Evolutionary conservation across 2,329 filamentous ascomycete species (phyloP).

Genomic region (Aspergillus pseudoglaucus): DNA sequence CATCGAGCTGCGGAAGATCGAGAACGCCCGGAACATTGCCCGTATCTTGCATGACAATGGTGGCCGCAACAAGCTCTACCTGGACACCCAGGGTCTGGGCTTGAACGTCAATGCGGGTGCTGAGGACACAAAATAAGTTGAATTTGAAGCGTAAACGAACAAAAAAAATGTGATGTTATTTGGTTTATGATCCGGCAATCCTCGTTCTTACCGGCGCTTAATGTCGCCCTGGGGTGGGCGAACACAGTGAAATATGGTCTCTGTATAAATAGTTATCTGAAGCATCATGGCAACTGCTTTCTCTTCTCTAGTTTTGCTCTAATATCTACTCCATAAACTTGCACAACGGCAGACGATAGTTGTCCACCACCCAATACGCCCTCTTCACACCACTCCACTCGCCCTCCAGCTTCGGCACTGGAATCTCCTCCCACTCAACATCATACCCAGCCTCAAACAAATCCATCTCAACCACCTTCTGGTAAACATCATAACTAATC

Average conservation of each 20-base stretch:
- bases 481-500: slow-evolving; percentile 95
- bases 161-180: slow-evolving; percentile 1
- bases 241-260: slow-evolving; percentile 14
- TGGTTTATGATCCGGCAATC: slow-evolving; percentile 3
- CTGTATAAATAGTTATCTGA: slow-evolving; percentile 33
- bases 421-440: slow-evolving; percentile 73
- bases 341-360: slow-evolving; percentile 41
- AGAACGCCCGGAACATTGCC: slow-evolving; percentile 91
- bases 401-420: slow-evolving; percentile 65
- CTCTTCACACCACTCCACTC: slow-evolving; percentile 86
- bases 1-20: slow-evolving; percentile 94
- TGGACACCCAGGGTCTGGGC: slow-evolving; percentile 85
- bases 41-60: slow-evolving; percentile 75
- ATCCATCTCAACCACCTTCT: slow-evolving; percentile 85
- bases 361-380: slow-evolving; percentile 80
- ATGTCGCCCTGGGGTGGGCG: slow-evolving; percentile 12
- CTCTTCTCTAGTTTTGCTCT: slow-evolving; percentile 23
- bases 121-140: slow-evolving; percentile 26
- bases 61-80: slow-evolving; percentile 85
- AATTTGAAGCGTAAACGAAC: neutral
- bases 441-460: slow-evolving; percentile 83
- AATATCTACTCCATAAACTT: slow-evolving; percentile 28
- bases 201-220: slow-evolving; percentile 14
- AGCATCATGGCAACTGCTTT: slow-evolving; percentile 22
- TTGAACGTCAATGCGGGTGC: slow-evolving; percentile 63